A percentile compares a stretch with the other conserved stretches of the same genome.
Evolutionary conservation across 192 early-diverging fungal genomes (phyloP).

Genomic region (Geranomyces michiganensis): DNA sequence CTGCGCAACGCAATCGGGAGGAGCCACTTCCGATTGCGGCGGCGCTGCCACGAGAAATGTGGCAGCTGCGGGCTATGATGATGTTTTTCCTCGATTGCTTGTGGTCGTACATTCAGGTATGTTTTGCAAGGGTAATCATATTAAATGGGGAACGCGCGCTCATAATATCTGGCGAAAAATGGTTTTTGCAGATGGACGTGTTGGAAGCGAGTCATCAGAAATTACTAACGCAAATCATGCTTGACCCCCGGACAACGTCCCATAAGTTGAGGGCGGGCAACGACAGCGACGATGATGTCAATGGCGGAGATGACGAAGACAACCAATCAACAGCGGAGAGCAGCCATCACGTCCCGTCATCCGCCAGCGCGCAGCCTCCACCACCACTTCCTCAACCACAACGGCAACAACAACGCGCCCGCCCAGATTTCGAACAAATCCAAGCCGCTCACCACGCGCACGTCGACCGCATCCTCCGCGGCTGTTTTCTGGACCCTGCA

Average conservation of each 20-base stretch:
- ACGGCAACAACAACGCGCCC: background rate
- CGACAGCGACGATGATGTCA: too few species aligned
- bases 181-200: constrained; percentile 48
- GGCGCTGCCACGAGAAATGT: constrained; percentile 36
- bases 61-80: constrained; percentile 62
- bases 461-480: constrained; percentile 31
- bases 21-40: constrained; percentile 1
- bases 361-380: background rate
- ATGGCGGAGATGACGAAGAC: too few species aligned
- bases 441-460: constrained; percentile 29
- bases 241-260: background rate
- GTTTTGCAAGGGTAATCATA: background rate
- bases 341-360: background rate
- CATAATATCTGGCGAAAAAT: too few species aligned
- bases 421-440: constrained; percentile 38
- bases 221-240: constrained; percentile 9
- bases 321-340: too few species aligned
- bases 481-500: constrained; percentile 34
- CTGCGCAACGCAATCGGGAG: constrained; percentile 2
- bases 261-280: too few species aligned
- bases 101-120: constrained; percentile 75
- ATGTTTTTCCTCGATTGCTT: constrained; percentile 71
- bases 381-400: background rate
- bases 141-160: too few species aligned
- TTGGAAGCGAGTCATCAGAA: constrained; percentile 35